Base-by-base conservation (phyloP, 768 basidiomycete species). In the Mrakia blollopis region DNA sequence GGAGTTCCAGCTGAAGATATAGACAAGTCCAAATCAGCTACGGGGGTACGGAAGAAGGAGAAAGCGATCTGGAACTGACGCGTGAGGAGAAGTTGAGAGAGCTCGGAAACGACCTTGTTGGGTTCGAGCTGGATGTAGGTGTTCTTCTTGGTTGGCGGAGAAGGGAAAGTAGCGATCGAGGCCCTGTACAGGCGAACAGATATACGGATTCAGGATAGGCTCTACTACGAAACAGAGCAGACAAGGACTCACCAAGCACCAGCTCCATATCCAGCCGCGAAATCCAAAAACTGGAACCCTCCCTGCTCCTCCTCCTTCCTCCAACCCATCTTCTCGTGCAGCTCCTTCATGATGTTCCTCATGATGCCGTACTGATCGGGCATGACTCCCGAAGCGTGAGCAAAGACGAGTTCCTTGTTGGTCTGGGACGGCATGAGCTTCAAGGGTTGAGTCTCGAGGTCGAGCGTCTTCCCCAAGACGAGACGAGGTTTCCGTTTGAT, bases 271-370 rank as follows among this genome's bases (percentile, higher is more conserved):
- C 60, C 57, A 37, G 67, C 68, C 3, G 63, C 67, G 63, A 78
- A 78, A 62, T 78, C 77, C 69, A 78, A 32, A 30, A 78, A 61
- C 73, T 78, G 77, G 35, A 78, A 50, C 28, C 73, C 73, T 37
- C 72, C 77, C 35, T 68, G n/a, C 9, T 61, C n/a, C 25, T 70
- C 65, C 32, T 52, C 50, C 8, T 30, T 11, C 28, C 68, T 47
- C 77, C 77, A 78, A 37, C 77, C 77, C 32, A 37, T 70, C 21
- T 73, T n/a, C n/a, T 14, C 39, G 39, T 75, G 47, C 8, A 78
- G 47, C 52, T 78, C 77, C 52, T 65, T 57, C 73, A 78, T 74
- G 65, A 78, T 30, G 25, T 73, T 74, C 28, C 77, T 50, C 63
- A 78, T 32, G 65, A 78, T 41, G 23, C 73, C 77, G 47, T 78